Evolutionary conservation across 2,329 filamentous ascomycete species (phyloP).

Genomic region (Onygenales sp.): DNA sequence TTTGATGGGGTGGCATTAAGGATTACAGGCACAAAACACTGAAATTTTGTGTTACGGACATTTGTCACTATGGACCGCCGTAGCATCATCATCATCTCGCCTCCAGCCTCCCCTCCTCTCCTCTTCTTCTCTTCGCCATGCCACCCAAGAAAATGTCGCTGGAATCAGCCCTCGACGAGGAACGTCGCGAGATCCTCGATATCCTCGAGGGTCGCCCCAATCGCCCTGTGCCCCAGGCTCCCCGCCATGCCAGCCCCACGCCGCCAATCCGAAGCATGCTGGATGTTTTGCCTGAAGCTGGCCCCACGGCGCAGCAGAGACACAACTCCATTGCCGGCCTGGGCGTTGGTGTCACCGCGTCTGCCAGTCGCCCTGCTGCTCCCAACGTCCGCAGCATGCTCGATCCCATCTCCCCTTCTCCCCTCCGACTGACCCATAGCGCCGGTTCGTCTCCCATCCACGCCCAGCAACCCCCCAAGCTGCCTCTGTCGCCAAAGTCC

Average conservation of each 20-base stretch:
- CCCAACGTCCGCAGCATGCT: slow-evolving; percentile 26
- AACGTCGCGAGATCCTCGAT: slow-evolving; percentile 63
- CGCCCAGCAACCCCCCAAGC: slow-evolving; percentile 12
- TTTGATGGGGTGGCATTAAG: no score
- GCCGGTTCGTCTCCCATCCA: slow-evolving; percentile 24
- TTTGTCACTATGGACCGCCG: neutral
- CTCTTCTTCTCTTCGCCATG: slow-evolving; percentile 5
- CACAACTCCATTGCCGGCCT: slow-evolving; percentile 32
- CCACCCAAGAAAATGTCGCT: slow-evolving; percentile 53
- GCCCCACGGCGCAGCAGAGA: slow-evolving; percentile 11
- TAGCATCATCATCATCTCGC: neutral
- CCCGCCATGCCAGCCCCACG: slow-evolving; percentile 49
- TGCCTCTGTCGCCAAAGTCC: neutral
- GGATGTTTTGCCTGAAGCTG: slow-evolving; percentile 43
- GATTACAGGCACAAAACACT: no score
- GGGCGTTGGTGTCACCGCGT: slow-evolving; percentile 22
- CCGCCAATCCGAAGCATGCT: slow-evolving; percentile 63
- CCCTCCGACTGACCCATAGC: slow-evolving; percentile 24
- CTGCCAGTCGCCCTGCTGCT: slow-evolving; percentile 11
- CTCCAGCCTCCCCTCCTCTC: neutral
- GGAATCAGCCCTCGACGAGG: slow-evolving; percentile 67
- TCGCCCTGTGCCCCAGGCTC: slow-evolving; percentile 32
- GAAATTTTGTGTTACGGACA: no score
- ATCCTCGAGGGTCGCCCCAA: slow-evolving; percentile 48
- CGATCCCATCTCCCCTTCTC: slow-evolving; percentile 23